These are phyloP conservation scores for Spergularia bocconei DNA, from an alignment of 148 eudicot genomes.

Conservation along the genomic window DNA sequence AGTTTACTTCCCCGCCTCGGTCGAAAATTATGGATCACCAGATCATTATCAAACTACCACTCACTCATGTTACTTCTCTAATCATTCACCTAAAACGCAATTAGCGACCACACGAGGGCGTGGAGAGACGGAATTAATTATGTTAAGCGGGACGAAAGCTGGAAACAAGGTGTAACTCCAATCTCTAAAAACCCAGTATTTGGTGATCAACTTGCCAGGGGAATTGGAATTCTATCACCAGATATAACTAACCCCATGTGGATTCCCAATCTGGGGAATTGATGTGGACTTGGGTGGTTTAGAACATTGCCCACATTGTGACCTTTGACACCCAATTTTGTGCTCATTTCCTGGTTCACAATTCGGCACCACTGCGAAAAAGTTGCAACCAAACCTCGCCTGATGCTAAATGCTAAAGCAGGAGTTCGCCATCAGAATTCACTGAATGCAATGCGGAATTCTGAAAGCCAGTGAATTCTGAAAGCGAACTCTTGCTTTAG, in stretches of 20 bases:
- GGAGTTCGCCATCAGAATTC: no score
- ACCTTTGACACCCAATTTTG: no score
- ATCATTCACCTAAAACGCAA: slow-evolving; percentile 27
- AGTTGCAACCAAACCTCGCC: not conserved
- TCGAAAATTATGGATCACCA: slow-evolving; percentile 35
- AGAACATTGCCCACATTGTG: not conserved
- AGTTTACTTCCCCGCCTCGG: slow-evolving; percentile 15
- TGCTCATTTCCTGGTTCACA: slow-evolving; percentile 1
- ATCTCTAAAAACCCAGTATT: slow-evolving; percentile 9
- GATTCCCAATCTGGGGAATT: slow-evolving; percentile 21
- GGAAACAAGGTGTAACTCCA: slow-evolving; percentile 7
- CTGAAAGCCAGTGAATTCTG: no score
- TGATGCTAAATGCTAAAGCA: no score
- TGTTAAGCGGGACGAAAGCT: not conserved
- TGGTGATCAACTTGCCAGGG: slow-evolving; percentile 15
- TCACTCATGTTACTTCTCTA: slow-evolving; percentile 12
- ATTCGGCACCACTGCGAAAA: not conserved
- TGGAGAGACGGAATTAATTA: not conserved
- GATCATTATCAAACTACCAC: not conserved
- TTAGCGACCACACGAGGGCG: not conserved
- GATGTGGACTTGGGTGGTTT: slow-evolving; percentile 14
- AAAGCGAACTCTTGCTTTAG: no score
- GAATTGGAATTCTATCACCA: slow-evolving; percentile 19
- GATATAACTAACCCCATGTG: slow-evolving; percentile 26
- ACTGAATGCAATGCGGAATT: no score